Evolutionary conservation across 441 rosid species (phyloP), one percentile per base, ranked within the genome.

Genomic region (Populus hybrid): DNA sequence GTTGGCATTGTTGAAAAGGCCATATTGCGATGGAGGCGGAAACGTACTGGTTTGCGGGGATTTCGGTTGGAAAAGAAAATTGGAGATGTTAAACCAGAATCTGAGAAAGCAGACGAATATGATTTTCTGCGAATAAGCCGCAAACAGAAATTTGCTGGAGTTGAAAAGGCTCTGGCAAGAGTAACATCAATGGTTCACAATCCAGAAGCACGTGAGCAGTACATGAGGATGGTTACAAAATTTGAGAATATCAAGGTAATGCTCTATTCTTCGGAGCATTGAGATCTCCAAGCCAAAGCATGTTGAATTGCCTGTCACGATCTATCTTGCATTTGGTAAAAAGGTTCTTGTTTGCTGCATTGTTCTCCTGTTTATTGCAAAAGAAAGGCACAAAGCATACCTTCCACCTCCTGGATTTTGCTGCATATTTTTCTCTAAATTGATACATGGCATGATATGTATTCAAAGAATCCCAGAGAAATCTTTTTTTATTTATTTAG

Each of bases 11-110:
- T 93, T 71, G 98, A 92, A 79, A 95, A 95, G 86, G 90, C 84
- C 67, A 91, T 95, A 80, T 81, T 93, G 76, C 94, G 96, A 3
- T 95, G 99, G 99, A 93, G 98, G 76, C 89, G 99, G 36, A 95
- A 89, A 85, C 82, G 97, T 75, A 79, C 84, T 65, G 99, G 98
- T 74, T 78, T 95, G 78, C 90, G 98, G 35, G 97, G 95, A 68
- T 95, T 93, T 85, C 84, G 78, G 64, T 85, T 72, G 71, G 86
- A 82, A 69, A 76, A 78, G 73, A 20, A 77, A 18, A 59, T 30
- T 18, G 85, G 72, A 26, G 72, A 77, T 50, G 65, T 71, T 12
- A 81, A 34, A 70, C 38, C 82, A 35, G 88, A 72, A 77, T 71
- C 46, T 24, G 86, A 82, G 73, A 82, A 74, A 79, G 84, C 74